A percentile compares a stretch with the other conserved stretches of the same genome.
phyloP scores from a whole-genome alignment of 108 stramenopile genomes.

The Cyclotella choctawhatcheeana region DNA sequence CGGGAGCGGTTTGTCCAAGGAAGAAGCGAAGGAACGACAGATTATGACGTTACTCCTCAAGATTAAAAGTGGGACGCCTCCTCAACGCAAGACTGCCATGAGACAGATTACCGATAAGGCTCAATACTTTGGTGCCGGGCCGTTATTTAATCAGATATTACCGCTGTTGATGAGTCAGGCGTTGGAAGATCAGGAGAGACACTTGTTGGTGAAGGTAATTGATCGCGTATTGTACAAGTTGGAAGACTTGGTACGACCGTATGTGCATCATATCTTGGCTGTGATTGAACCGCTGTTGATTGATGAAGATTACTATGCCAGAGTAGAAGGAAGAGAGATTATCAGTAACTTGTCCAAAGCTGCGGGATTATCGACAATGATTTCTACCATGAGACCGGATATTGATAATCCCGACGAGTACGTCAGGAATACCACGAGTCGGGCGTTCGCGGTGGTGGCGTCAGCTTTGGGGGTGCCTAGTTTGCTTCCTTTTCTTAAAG shows the following conservation, averaged over 20 bases:
- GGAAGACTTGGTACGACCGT: constrained; percentile 96
- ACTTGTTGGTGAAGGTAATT: constrained; percentile 99
- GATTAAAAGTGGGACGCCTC: constrained; percentile 98
- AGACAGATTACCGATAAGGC: constrained; percentile 99
- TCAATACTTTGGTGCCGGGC: constrained; percentile 92
- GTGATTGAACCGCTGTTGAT: constrained; percentile 98
- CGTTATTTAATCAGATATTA: constrained; percentile 97
- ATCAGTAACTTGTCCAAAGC: constrained; percentile 99
- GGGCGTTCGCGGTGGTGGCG: constrained; percentile 99
- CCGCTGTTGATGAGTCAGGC: constrained; percentile 98
- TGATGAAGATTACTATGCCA: constrained; percentile 99
- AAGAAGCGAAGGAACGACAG: constrained; percentile 83
- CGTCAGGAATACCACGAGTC: constrained; percentile 96
- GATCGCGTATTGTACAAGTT: constrained; percentile 98
- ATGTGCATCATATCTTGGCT: constrained; percentile 96
- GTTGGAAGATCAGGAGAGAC: constrained; percentile 98
- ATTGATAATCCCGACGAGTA: constrained; percentile 99
- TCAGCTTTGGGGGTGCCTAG: constrained; percentile 97
- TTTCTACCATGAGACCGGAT: constrained; percentile 99
- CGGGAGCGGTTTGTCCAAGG: constrained; percentile 66
- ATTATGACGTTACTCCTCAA: constrained; percentile 95
- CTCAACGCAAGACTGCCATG: constrained; percentile 98
- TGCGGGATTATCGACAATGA: constrained; percentile 99
- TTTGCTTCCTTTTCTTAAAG: constrained; percentile 98
- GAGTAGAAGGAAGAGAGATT: constrained; percentile 98